Base-by-base conservation (phyloP, 1,284 basidiomycete species). In the Fistulina hepatica region DNA sequence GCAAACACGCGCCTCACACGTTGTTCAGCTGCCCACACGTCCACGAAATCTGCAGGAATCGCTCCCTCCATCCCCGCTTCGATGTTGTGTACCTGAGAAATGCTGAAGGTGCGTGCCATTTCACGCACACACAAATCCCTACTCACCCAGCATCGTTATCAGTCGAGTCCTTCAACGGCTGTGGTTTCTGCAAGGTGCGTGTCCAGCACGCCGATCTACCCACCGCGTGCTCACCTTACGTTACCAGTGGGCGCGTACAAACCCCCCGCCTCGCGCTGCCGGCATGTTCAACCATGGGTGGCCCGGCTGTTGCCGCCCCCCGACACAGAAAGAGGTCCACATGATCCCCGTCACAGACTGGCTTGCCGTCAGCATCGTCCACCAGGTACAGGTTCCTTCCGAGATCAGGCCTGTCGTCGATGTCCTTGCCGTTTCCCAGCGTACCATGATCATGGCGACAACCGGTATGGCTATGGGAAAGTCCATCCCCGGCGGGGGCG, bases 81-180 rank as follows among this genome's bases (percentile, higher is more conserved):
- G 81, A 85, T 52, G 73, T 86, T 38, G 65, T 77, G 25, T 81
- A 71, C 55, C 65, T 85, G 50, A 82, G 73, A 65, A 88, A 86
- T 52, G 81, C 83, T 22, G 83, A 88, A 70, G 82, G 81, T 84
- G 50, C 48, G 64, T 57, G 43, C 39, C 46, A 43, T 51, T 40
- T 39, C 42, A 28, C 34, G 40, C 22, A 48, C 37, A 35, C 37
- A 36, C 34, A 16, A 23, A 34, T 27, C 22, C 20, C 9, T 13
- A 23, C 44, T 44, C 31, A 42, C 34, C 34, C 32, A 22, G 21
- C 15, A 19, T 16, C 43, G 39, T n/a, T n/a, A n/a, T n/a, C 56
- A 85, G 81, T 85, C 44, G 73, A 77, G 53, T 73, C 71, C 23
- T 86, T 86, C 64, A 85, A 81, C 50, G 82, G 82, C 27, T 88